These are phyloP conservation scores for Kregervanrija delftensis DNA, from an alignment of 805 yeast genomes.

Conservation along the genomic window DNA sequence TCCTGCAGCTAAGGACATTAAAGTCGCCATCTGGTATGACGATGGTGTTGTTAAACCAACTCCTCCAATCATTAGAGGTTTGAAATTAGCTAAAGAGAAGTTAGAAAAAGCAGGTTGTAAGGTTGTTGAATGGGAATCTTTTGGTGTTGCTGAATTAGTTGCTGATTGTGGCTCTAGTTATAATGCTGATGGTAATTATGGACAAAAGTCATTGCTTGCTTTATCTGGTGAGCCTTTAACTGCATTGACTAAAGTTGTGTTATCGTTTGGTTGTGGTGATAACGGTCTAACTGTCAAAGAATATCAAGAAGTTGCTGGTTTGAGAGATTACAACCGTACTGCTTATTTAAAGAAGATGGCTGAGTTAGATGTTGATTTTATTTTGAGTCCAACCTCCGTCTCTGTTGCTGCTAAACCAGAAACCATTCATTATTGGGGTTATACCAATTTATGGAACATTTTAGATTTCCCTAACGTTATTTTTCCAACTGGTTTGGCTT, in stretches of 20 bases:
- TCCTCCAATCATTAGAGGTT: conserved; percentile 36
- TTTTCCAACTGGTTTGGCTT: conserved; percentile 49
- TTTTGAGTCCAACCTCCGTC: conserved; percentile 55
- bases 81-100: conserved; percentile 43
- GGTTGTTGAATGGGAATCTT: conserved; percentile 46
- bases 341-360: conserved; percentile 43
- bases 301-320: conserved; percentile 37
- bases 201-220: conserved; percentile 38
- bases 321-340: conserved; percentile 47
- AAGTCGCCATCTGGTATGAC: conserved; percentile 40
- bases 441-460: conserved; percentile 61
- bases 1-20: conserved; percentile 30
- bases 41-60: conserved; percentile 46
- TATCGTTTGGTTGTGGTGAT: conserved; percentile 52
- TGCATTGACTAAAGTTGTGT: conserved; percentile 45
- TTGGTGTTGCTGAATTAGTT: conserved; percentile 44
- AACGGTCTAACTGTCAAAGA: conserved; percentile 37
- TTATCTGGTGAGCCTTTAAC: conserved; percentile 61
- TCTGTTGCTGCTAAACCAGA: conserved; percentile 63
- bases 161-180: conserved; percentile 48
- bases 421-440: conserved; percentile 61
- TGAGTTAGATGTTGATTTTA: conserved; percentile 47
- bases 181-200: conserved; percentile 54
- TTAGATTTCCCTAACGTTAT: conserved; percentile 60
- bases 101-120: conserved; percentile 49